Conservation (phyloP, 768 basidiomycete genomes). For the Lactifluus volemus region DNA sequence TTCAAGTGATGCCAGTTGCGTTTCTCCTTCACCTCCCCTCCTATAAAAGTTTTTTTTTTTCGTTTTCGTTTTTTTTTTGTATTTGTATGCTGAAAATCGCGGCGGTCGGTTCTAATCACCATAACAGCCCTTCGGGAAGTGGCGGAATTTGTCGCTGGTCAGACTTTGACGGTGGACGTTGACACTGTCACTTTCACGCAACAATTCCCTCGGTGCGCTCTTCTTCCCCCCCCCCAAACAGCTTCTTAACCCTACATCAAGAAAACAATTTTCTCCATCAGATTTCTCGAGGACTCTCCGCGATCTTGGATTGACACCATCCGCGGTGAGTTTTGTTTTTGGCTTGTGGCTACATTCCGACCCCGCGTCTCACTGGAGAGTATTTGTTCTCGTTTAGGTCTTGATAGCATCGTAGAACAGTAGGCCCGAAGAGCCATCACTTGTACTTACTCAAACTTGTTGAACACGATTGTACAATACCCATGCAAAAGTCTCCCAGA, state of each 20-base stretch:
- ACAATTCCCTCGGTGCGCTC: constrained; percentile 72
- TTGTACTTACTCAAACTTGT: constrained; percentile 1
- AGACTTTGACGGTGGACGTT: constrained; percentile 58
- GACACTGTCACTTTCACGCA: constrained; percentile 72
- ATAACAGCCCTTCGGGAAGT: constrained; percentile 68
- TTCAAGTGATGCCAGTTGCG: constrained; percentile 67
- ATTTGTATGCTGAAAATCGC: too few relatives aligned
- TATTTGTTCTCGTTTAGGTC: background rate
- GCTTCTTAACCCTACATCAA: constrained; percentile 23
- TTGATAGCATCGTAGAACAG: constrained; percentile 15
- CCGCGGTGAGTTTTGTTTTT: constrained; percentile 50
- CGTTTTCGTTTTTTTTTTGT: background rate
- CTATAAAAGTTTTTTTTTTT: too few relatives aligned
- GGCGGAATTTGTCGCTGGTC: constrained; percentile 79
- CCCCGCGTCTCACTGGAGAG: background rate
- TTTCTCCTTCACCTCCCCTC: constrained; percentile 15
- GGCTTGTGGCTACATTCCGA: too few relatives aligned
- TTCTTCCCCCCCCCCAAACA: background rate
- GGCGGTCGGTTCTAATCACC: background rate
- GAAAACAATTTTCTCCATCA: constrained; percentile 64
- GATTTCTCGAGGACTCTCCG: constrained; percentile 78
- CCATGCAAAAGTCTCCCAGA: background rate
- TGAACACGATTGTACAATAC: constrained; percentile 2
- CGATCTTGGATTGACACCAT: constrained; percentile 84
- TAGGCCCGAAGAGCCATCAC: background rate